These are phyloP conservation scores for Xylaria sp. DNA, from an alignment of 2,329 filamentous ascomycete genomes.

Conservation along the genomic window DNA sequence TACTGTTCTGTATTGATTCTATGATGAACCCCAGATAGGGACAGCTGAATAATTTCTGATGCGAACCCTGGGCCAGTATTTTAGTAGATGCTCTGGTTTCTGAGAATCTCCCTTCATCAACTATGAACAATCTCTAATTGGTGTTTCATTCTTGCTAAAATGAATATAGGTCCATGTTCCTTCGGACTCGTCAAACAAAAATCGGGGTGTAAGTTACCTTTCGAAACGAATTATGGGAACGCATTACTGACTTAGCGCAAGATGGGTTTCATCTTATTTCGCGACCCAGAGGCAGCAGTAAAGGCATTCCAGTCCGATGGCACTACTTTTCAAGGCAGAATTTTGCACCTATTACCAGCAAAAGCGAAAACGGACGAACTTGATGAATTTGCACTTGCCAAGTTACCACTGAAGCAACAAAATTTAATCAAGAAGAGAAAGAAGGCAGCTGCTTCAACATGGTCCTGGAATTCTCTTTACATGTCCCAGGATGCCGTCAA, in stretches of 20 bases:
- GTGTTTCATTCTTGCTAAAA: slow-evolving; percentile 48
- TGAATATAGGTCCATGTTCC: slow-evolving; percentile 80
- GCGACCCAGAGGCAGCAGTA: slow-evolving; percentile 73
- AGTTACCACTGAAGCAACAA: slow-evolving; percentile 93
- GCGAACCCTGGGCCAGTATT: slow-evolving; percentile 90
- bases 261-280: slow-evolving; percentile 85
- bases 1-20: slow-evolving; percentile 44
- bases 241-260: slow-evolving; percentile 20
- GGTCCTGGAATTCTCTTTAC: slow-evolving; percentile 99
- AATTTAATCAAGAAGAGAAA: slow-evolving; percentile 85
- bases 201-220: slow-evolving; percentile 66
- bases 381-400: slow-evolving; percentile 88
- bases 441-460: slow-evolving; percentile 76
- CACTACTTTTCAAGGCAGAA: slow-evolving; percentile 87
- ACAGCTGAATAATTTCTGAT: slow-evolving; percentile 95
- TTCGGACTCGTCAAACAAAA: slow-evolving; percentile 70
- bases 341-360: slow-evolving; percentile 88
- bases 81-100: slow-evolving; percentile 99
- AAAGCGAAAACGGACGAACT: slow-evolving; percentile 81
- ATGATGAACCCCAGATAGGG: slow-evolving; percentile 99
- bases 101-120: slow-evolving; percentile 60
- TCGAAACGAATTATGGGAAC: slow-evolving; percentile 1
- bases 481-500: slow-evolving; percentile 98
- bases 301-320: slow-evolving; percentile 83
- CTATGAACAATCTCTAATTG: slow-evolving; percentile 37